These are phyloP conservation scores for Pachyrhizus erosus DNA, from an alignment of 306 rosid genomes.

Conservation along the genomic window DNA sequence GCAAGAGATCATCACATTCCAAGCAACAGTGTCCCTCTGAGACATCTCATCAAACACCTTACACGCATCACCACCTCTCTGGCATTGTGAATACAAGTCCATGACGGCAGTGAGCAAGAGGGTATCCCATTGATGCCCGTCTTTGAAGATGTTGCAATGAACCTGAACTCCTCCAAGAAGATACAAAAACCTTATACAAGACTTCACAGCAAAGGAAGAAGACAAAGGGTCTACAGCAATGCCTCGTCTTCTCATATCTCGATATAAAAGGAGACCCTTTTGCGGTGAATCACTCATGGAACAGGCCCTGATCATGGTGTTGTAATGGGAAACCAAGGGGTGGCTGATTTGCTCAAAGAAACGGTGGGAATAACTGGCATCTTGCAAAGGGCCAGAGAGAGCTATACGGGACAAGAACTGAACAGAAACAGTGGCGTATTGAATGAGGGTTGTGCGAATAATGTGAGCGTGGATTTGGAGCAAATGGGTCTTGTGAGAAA, in stretches of 20 bases:
- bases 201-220: constrained; percentile 66
- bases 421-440: constrained; percentile 60
- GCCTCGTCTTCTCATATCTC: constrained; percentile 62
- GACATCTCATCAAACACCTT: constrained; percentile 78
- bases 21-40: constrained; percentile 71
- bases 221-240: constrained; percentile 60
- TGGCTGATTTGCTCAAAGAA: constrained; percentile 54
- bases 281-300: constrained; percentile 60
- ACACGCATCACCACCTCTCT: constrained; percentile 58
- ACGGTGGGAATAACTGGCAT: constrained; percentile 57
- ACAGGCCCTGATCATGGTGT: constrained; percentile 73
- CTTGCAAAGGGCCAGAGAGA: constrained; percentile 55
- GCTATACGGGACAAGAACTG: constrained; percentile 67
- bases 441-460: constrained; percentile 53
- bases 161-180: constrained; percentile 69
- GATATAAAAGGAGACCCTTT: constrained; percentile 61
- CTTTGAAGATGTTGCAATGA: constrained; percentile 68
- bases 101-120: constrained; percentile 71
- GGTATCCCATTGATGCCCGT: constrained; percentile 70
- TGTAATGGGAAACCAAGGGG: constrained; percentile 62
- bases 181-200: constrained; percentile 56
- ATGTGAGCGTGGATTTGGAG: constrained; percentile 84
- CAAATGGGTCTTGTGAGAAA: constrained; percentile 56
- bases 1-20: constrained; percentile 91
- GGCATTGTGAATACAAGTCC: constrained; percentile 71